Conservation (phyloP, 83 land plant species). For the Diphasiastrum complanatum region DNA sequence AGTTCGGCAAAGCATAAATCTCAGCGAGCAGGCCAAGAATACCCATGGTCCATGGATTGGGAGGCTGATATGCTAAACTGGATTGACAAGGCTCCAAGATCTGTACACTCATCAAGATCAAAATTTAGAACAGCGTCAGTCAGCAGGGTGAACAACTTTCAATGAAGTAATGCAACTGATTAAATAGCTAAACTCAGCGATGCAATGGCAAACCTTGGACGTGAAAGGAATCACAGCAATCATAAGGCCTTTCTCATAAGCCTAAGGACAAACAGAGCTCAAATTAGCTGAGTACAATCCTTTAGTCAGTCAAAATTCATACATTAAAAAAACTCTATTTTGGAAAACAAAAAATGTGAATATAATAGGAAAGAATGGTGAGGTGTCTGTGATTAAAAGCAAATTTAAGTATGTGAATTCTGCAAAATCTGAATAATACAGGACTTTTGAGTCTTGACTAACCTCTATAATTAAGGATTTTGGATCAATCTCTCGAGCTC, state of each 20-base stretch:
- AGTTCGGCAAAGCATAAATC: conserved; percentile 83
- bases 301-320: too few relatives aligned
- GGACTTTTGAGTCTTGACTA: too few relatives aligned
- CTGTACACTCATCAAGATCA: conserved; percentile 25
- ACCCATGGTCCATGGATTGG: conserved; percentile 99
- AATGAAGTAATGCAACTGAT: background rate
- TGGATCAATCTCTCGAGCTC: conserved; percentile 90
- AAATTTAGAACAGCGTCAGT: background rate
- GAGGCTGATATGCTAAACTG: conserved; percentile 95
- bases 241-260: conserved; percentile 97
- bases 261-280: conserved; percentile 50
- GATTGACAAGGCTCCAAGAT: conserved; percentile 83
- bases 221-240: conserved; percentile 98
- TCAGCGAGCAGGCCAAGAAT: conserved; percentile 82
- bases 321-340: too few relatives aligned
- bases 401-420: too few relatives aligned
- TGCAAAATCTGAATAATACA: too few relatives aligned
- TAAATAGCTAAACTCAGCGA: background rate
- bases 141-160: background rate
- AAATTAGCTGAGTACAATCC: too few relatives aligned
- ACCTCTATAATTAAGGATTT: conserved; percentile 85
- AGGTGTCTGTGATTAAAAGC: too few relatives aligned
- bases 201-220: conserved; percentile 60
- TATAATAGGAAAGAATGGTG: too few relatives aligned
- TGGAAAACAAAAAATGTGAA: too few relatives aligned